phyloP scores from a whole-genome alignment of 176 grass and related monocot genomes.

The Eleusine coracana region DNA sequence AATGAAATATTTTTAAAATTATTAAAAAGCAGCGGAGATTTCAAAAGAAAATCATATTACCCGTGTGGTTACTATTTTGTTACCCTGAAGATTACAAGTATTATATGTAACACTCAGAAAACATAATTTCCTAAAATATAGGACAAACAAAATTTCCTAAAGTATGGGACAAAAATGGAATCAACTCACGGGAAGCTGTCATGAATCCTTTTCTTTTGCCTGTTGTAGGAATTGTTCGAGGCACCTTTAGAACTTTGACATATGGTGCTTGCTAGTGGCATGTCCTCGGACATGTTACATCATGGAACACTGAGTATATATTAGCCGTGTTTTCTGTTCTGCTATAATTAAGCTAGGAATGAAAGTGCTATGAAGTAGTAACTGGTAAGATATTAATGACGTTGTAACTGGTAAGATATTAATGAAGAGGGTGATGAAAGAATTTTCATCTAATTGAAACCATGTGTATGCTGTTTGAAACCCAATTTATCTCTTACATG shows the following conservation, averaged over 20 bases:
- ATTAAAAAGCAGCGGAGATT: neutral
- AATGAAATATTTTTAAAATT: neutral
- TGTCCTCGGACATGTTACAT: neutral
- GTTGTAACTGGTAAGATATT: too few relatives aligned
- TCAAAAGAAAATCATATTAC: neutral
- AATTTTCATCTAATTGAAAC: too few relatives aligned
- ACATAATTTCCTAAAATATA: neutral
- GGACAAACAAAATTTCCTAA: too few relatives aligned
- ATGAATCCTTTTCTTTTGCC: neutral
- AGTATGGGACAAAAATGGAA: too few relatives aligned
- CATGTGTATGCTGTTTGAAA: too few relatives aligned
- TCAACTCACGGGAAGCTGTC: too few relatives aligned
- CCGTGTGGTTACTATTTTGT: neutral
- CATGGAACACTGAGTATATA: neutral
- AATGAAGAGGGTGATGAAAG: too few relatives aligned
- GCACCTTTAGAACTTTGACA: neutral
- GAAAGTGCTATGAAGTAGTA: neutral
- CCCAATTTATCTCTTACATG: too few relatives aligned
- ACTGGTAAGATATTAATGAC: neutral
- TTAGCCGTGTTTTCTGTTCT: neutral
- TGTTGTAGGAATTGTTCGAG: neutral
- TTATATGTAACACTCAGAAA: neutral
- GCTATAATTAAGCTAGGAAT: neutral
- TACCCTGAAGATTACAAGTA: neutral
- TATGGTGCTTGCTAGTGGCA: neutral